Evolutionary conservation across 352 stramenopile species (phyloP), one percentile per base, ranked within the genome.

Genomic region (Pythium oligandrum): DNA sequence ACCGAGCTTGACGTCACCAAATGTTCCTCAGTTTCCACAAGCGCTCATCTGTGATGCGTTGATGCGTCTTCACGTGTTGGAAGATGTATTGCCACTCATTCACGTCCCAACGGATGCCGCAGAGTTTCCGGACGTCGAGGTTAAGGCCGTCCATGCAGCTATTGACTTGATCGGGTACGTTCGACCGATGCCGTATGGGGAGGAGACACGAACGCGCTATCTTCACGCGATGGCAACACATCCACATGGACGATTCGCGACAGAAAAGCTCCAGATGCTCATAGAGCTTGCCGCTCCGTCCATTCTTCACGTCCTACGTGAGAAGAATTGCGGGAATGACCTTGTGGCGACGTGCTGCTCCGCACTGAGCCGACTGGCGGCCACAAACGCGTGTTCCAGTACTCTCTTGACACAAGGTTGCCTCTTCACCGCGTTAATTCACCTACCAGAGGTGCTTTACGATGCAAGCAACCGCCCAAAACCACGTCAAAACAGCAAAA

Each of bases 31-130:
- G 45, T 66, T 81, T 4, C 72, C 79, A 0, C 82, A 88, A 44
- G 75, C 73, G 1, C 59, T 86, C n/a, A 70, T 89, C 39, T 86
- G 76, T 32, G 77, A 88, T 7, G 73, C 83, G 6, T 51, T 90
- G 31, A 63, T 80, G 1, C 70, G 81, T 2, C 59, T 89, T 17
- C 82, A 93, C 32, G 75, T 71, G 1, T 54, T 93, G 1, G 75
- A 93, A 70, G 82, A 89, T 51, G 57, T 93, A 9, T 64, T 88
- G 35, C 61, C 68, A 6, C 63, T 77, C 1, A 80, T 90, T 40
- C 68, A 63, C 44, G 57, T 53, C 3, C 70, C 68, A 10, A 86
- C 54, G 40, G 78, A 86, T 33, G 64, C 74, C 5, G 67, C 62
- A 8, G 77, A 88, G 50, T 84, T 74, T 40, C 40, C 48, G 4